Evolutionary conservation across 208 protist genomes (phyloP).

Genomic region (Leishmania martiniquensis): DNA sequence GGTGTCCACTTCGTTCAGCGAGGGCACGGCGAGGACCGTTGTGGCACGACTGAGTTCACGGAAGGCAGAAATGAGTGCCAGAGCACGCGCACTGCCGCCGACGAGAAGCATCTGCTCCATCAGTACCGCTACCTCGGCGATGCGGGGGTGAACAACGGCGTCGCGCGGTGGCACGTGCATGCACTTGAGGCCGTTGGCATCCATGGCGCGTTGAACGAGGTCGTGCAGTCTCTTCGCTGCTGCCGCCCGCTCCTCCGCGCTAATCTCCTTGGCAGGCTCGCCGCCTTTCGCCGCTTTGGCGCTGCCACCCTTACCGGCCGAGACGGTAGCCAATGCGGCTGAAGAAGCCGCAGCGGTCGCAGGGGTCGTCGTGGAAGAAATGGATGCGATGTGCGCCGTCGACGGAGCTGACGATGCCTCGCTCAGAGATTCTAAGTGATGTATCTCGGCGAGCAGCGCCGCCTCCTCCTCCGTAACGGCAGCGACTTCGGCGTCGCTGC

Average conservation of each 20-base stretch:
- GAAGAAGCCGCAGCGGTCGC: slow-evolving; percentile 15
- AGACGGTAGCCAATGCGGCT: slow-evolving; percentile 1
- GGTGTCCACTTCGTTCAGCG: slow-evolving; percentile 48
- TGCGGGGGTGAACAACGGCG: slow-evolving; percentile 64
- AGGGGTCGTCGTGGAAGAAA: background rate
- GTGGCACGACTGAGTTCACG: slow-evolving; percentile 57
- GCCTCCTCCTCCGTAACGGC: slow-evolving; percentile 38
- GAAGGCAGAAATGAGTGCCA: slow-evolving; percentile 71
- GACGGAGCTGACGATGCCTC: slow-evolving; percentile 2
- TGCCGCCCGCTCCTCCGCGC: slow-evolving; percentile 35
- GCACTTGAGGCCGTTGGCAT: slow-evolving; percentile 24
- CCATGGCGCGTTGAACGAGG: slow-evolving; percentile 33
- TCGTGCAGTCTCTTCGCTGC: slow-evolving; percentile 21
- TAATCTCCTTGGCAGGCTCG: slow-evolving; percentile 20
- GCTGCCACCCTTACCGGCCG: background rate
- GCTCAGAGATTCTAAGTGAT: slow-evolving; percentile 13
- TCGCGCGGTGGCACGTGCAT: slow-evolving; percentile 20
- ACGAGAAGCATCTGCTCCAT: slow-evolving; percentile 82
- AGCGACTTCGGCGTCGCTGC: slow-evolving; percentile 27
- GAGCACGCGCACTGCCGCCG: slow-evolving; percentile 73
- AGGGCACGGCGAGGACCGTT: slow-evolving; percentile 43
- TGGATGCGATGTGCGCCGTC: background rate
- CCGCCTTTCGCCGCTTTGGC: background rate
- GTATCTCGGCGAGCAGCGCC: slow-evolving; percentile 26
- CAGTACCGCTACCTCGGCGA: slow-evolving; percentile 70